A percentile compares a stretch with the other conserved stretches of the same genome.
These are phyloP conservation scores for Sporothrix globosa DNA, from an alignment of 2,329 filamentous ascomycete genomes.

Conservation along the genomic window DNA sequence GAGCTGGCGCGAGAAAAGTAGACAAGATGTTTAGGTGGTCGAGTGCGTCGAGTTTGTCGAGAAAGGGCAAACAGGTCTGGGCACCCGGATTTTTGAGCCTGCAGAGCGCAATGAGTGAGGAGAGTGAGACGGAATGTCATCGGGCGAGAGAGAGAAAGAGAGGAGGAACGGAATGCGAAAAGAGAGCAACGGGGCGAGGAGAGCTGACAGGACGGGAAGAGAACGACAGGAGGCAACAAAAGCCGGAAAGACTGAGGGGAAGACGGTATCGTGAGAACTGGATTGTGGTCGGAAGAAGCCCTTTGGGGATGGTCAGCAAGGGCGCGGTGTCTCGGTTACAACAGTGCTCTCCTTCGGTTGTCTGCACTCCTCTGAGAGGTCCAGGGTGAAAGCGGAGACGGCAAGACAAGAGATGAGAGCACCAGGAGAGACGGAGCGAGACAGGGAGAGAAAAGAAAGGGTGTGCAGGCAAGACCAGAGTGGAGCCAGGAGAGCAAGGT, in stretches of 20 bases:
- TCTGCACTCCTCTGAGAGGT: slow-evolving; percentile 1
- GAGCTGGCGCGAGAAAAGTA: neutral
- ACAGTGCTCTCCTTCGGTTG: neutral
- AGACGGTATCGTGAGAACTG: slow-evolving; percentile 10
- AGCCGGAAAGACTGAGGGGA: neutral
- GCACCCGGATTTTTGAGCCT: neutral
- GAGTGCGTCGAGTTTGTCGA: neutral
- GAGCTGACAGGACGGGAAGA: neutral
- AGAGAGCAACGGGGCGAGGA: slow-evolving; percentile 16
- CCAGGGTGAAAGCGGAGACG: slow-evolving; percentile 9
- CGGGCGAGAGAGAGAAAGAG: neutral
- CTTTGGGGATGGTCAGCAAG: slow-evolving; percentile 4
- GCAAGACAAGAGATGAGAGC: neutral
- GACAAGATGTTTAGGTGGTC: neutral
- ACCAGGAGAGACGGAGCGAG: neutral
- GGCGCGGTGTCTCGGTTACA: slow-evolving; percentile 11
- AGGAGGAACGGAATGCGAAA: neutral
- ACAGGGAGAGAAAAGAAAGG: slow-evolving; percentile 18
- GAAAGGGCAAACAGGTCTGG: neutral
- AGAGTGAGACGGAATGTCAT: neutral
- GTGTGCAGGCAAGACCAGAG: slow-evolving; percentile 25
- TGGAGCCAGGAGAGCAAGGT: slow-evolving; percentile 25
- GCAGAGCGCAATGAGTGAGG: neutral
- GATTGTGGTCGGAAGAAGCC: slow-evolving; percentile 6
- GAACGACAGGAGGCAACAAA: slow-evolving; percentile 1